Evolutionary conservation across 2,329 filamentous ascomycete species (phyloP), one percentile per base, ranked within the genome.

Genomic region (Exophiala calicioides): DNA sequence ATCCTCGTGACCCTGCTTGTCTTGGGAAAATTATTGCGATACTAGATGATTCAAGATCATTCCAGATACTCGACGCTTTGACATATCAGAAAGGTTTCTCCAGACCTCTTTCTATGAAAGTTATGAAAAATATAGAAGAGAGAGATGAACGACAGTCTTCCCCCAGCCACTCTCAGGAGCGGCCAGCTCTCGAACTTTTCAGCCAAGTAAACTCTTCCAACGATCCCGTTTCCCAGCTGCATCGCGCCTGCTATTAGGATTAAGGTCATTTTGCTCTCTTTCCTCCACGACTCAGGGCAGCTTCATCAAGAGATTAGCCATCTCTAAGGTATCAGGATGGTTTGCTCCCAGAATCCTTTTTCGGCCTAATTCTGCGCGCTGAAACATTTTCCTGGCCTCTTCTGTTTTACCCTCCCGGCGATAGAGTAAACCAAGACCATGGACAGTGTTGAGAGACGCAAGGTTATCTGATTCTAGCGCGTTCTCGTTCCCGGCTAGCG

Each of bases 361-460:
- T n/a, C n/a, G n/a, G n/a, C n/a, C n/a, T n/a, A n/a, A n/a, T n/a
- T n/a, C n/a, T n/a, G 55, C 62, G 40, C 48, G 57, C 33, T 42
- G 21, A 35, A 50, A 56, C 50, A 62, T 60, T 36, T 47, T n/a
- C 39, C 61, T 48, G 24, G 58, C 61, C 45, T 59, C 47, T 5
- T 45, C 19, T 8, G 58, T 30, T 45, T 52, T 58, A 20, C 47
- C 50, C 44, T 62, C 55, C 16, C 56, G 15, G 32, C 2, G 3
- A 43, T 60, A 62, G 39, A 62, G 27, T 39, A 7, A 3, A 6
- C 54, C 60, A 15, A 64, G 47, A 42, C 57, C 53, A 26, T 57
- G 51, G 27, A 62, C 52, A 15, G 56, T 57, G 12, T 34, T 10
- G 18, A 62, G 51, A 21, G 59, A 60, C 24, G 48, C 58, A 15